These are phyloP conservation scores for Ceratonia siliqua DNA, from an alignment of 306 rosid species.

Conservation along the genomic window DNA sequence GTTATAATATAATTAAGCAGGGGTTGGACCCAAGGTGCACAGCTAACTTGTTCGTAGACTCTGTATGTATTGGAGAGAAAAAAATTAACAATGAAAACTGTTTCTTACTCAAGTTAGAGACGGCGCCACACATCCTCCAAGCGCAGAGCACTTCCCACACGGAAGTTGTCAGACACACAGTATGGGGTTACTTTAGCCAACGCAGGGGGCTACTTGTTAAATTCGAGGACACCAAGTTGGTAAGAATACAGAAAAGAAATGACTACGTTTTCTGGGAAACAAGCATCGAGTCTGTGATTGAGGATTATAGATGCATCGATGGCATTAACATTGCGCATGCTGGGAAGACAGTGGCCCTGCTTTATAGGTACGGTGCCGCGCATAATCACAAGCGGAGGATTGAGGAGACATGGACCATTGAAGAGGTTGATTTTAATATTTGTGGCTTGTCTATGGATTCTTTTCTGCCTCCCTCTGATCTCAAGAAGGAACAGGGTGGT, in stretches of 20 bases:
- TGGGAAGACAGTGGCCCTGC: constrained; percentile 60
- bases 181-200: constrained; percentile 90
- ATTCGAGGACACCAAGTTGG: constrained; percentile 77
- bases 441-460: constrained; percentile 79
- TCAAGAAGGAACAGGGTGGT: constrained; percentile 47
- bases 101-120: constrained; percentile 69
- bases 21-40: constrained; percentile 83
- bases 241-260: constrained; percentile 56
- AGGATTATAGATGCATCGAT: constrained; percentile 62
- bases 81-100: constrained; percentile 63
- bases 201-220: constrained; percentile 76
- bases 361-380: constrained; percentile 63
- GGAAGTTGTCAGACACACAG: constrained; percentile 63
- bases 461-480: constrained; percentile 79
- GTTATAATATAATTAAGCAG: too few species aligned
- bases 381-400: constrained; percentile 61
- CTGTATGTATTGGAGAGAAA: constrained; percentile 72
- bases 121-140: constrained; percentile 50
- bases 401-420: constrained; percentile 83
- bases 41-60: constrained; percentile 74
- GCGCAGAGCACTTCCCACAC: constrained; percentile 64
- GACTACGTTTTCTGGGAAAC: constrained; percentile 82
- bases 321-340: constrained; percentile 79
- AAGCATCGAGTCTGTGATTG: constrained; percentile 58
- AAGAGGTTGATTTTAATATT: constrained; percentile 81